These are phyloP conservation scores for Wickerhamiella azymoides DNA, from an alignment of 805 yeast species.

Conservation along the genomic window DNA sequence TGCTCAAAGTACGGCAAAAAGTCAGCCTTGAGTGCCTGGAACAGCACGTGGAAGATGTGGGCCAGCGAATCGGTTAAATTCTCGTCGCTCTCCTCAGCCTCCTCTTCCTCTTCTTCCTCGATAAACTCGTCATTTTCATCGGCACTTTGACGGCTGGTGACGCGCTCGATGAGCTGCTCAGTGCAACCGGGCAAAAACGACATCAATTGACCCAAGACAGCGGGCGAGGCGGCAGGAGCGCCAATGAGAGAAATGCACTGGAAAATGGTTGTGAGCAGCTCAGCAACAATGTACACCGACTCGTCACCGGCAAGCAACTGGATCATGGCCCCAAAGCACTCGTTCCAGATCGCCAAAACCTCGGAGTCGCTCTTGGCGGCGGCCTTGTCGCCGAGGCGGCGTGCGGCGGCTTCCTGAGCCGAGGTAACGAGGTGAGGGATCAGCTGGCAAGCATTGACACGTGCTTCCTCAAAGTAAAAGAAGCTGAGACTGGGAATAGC, in stretches of 20 bases:
- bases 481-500: constrained; percentile 82
- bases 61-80: constrained; percentile 78
- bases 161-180: constrained; percentile 58
- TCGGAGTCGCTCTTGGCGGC: constrained; percentile 29
- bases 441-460: constrained; percentile 77
- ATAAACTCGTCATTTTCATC: constrained; percentile 54
- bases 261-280: constrained; percentile 59
- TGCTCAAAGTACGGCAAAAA: constrained; percentile 50
- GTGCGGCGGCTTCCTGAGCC: constrained; percentile 39
- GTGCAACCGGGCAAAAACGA: constrained; percentile 44
- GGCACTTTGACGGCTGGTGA: constrained; percentile 32
- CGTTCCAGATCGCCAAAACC: constrained; percentile 56
- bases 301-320: constrained; percentile 70
- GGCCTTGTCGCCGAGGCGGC: constrained; percentile 34
- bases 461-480: constrained; percentile 85
- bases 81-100: constrained; percentile 75
- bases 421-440: constrained; percentile 65
- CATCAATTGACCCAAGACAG: constrained; percentile 40
- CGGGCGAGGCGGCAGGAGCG: constrained; percentile 37
- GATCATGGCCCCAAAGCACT: constrained; percentile 34
- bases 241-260: constrained; percentile 57
- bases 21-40: constrained; percentile 43
- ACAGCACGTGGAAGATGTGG: constrained; percentile 54
- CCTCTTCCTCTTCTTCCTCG: constrained; percentile 70
- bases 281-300: constrained; percentile 56